Percentiles rank a stretch among this genome's conserved stretches.
These are phyloP conservation scores for Boletus coccyginus DNA, from an alignment of 768 basidiomycete species.

Conservation along the genomic window DNA sequence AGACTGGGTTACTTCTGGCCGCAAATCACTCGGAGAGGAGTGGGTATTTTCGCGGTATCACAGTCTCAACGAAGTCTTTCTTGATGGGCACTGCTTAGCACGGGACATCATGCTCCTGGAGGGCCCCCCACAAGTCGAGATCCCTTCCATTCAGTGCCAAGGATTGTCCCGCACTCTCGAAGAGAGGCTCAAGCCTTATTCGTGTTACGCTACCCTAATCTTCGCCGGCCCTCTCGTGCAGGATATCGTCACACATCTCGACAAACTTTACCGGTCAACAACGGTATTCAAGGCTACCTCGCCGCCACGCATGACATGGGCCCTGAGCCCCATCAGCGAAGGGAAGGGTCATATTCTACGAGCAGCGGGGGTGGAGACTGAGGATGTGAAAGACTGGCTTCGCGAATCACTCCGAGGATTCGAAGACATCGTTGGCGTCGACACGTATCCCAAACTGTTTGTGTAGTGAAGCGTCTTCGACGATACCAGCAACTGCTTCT, in stretches of 20 bases:
- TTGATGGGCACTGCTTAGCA: constrained; percentile 62
- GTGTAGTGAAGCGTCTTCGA: constrained; percentile 26
- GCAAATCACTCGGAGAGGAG: constrained; percentile 78
- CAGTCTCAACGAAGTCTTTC: constrained; percentile 79
- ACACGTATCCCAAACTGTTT: constrained; percentile 66
- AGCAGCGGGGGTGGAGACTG: constrained; percentile 73
- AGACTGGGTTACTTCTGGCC: constrained; percentile 92
- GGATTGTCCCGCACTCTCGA: constrained; percentile 47
- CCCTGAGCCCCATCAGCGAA: constrained; percentile 56
- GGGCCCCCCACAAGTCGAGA: constrained; percentile 24
- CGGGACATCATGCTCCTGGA: constrained; percentile 81
- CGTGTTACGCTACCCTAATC: constrained; percentile 86
- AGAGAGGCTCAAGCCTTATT: constrained; percentile 72
- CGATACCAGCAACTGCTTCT: background rate
- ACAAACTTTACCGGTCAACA: constrained; percentile 47
- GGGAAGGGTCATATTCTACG: constrained; percentile 60
- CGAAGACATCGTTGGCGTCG: constrained; percentile 54
- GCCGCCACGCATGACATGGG: constrained; percentile 78
- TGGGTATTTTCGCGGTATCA: constrained; percentile 88
- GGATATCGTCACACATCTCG: constrained; percentile 47
- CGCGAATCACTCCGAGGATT: constrained; percentile 49
- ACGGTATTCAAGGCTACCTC: constrained; percentile 55
- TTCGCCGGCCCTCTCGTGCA: constrained; percentile 68
- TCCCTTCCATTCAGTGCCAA: constrained; percentile 8
- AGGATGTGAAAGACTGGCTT: constrained; percentile 72